These are phyloP conservation scores for maize (Zea mays) DNA, from an alignment of 176 grass and related monocot species.

Conservation along the genomic window Zm-B73-REFERENCE-NAM-5.0 NC_050096.1:253561001-253561500, in stretches of 20 bases:
- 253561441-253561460: not conserved
- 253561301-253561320: not conserved
- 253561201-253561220: not conserved
- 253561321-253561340: not conserved
- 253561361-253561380: not conserved
- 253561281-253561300: not conserved
- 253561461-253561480: not conserved
- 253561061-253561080: too few relatives aligned
- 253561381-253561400: not conserved
- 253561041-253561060: too few relatives aligned
- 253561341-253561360: not conserved
- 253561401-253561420: not conserved
- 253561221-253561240: constrained; percentile 24
- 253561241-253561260: not conserved
- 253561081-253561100: too few relatives aligned
- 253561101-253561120: too few relatives aligned
- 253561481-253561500: not conserved
- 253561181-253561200: not conserved
- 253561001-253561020: too few relatives aligned
- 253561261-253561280: constrained; percentile 26
- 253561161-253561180: too few relatives aligned
- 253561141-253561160: too few relatives aligned
- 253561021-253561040: not conserved
- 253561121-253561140: too few relatives aligned
- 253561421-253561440: not conserved